Base-by-base conservation (phyloP, 306 rosid species). In the Medicago ruthenica region DNA sequence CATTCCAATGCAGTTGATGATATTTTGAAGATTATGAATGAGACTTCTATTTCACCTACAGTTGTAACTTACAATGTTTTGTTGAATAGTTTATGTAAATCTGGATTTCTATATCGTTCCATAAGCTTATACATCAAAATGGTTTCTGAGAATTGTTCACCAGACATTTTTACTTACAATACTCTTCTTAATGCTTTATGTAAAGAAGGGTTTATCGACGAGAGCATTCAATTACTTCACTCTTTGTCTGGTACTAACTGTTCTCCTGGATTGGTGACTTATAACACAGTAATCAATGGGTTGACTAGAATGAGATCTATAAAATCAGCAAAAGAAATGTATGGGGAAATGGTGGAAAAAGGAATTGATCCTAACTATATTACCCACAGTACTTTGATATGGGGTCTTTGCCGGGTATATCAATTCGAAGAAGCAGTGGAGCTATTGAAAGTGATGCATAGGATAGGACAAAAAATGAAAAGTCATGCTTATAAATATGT, bases 151-250 rank as follows among this genome's bases (percentile, higher is more conserved):
- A 83, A 84, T 44, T 83, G 96, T 77, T 85, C 78, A 39, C 96
- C 97, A 0, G 97, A 94, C 83, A 90, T 90, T 79, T 57, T 94
- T 17, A 91, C 97, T 15, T 91, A 91, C 62, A 94, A 94, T 81
- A 91, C 90, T 20, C 89, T 94, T 66, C 81, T 94, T 42, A 90
- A 88, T 31, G 88, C 95, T 61, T 77, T 94, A 70, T 83, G 93
- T 63, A 94, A 85, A 77, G 95, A 86, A 74, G 97, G 96, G 45
- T 79, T 88, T 90, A 75, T 91, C 37, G 89, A 88, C 24, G 96
- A 89, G 85, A 91, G 88, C 45, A 66, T 88, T 76, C 79, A 80
- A 68, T 81, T 94, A 48, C 88, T 91, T 53, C 31, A 74, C 68
- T 60, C 78, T 70, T 64, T 94, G 83, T 79, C 55, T 8, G 90